These are phyloP conservation scores for Periglandula ipomoeae DNA, from an alignment of 2,329 filamentous ascomycete species.

Conservation along the genomic window DNA sequence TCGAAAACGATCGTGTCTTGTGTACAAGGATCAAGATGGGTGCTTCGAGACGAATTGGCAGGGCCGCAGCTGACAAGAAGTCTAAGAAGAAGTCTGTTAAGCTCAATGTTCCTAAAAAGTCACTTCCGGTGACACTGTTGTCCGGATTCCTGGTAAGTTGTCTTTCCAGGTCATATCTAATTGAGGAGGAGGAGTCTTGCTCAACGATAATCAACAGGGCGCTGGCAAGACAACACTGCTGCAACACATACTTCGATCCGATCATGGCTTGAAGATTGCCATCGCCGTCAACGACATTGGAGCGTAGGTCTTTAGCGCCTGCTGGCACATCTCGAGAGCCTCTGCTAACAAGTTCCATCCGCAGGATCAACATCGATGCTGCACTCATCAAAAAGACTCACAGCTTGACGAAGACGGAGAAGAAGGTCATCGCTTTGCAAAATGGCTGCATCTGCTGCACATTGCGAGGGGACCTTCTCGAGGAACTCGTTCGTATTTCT, in stretches of 20 bases:
- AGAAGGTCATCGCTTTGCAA: conserved; percentile 59
- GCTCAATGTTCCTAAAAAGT: conserved; percentile 11
- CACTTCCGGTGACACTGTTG: conserved; percentile 24
- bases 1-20: no score
- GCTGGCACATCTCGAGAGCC: rapidly evolving
- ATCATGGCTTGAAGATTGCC: conserved; percentile 60
- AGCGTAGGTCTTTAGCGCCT: conserved; percentile 27
- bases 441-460: conserved; percentile 74
- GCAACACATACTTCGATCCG: conserved; percentile 56
- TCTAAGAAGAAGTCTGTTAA: conserved; percentile 4
- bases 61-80: neutral
- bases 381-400: conserved; percentile 48
- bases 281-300: conserved; percentile 69
- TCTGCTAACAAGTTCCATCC: neutral
- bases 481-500: conserved; percentile 56
- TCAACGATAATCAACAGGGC: conserved; percentile 33
- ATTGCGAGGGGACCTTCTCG: conserved; percentile 58
- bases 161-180: neutral
- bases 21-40: conserved; percentile 6
- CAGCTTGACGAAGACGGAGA: conserved; percentile 47
- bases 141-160: conserved; percentile 24
- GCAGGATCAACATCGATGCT: conserved; percentile 55
- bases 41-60: neutral
- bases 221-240: conserved; percentile 64
- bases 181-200: neutral